Evolutionary conservation across 1,284 basidiomycete genomes (phyloP), one percentile per base, ranked within the genome.

Genomic region (Heterobasidion occidentale): DNA sequence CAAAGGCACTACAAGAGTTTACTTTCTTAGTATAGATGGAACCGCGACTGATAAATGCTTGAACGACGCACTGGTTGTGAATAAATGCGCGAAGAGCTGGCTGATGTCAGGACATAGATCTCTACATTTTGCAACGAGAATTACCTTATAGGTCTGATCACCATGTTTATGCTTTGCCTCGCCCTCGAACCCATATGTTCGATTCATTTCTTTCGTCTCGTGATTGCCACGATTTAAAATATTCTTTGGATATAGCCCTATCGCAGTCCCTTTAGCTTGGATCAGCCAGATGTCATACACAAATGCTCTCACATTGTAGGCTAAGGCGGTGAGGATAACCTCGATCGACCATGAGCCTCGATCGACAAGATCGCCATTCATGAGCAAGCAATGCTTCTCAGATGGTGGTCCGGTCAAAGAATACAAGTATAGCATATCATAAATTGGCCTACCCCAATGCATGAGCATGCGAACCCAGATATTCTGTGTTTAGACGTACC

Each of bases 321-420:
- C 93, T 67, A 99, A 92, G 2, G 95, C 86, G 9, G 91, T 90
- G 59, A 99, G 73, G 55, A 95, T 94, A 57, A 98, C 95, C 73
- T 99, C 97, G 58, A 98, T 90, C 9, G 92, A 93, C 95, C 95
- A 98, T 36, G 91, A 94, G 14, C 96, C 97, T 59, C 97, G 86
- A 71, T 99, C 97, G 46, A 99, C 97, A 58, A 97, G 87, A 76
- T 98, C 94, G 15, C 93, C 94, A 69, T 96, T 97, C 88, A 97
- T 96, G 46, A 96, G 75, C 51, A 97, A 72, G 64, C 87, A 88
- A 64, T 96, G 94, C 36, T 81, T 85, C 56, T 89, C 82, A 56
- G 77, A 86, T 14, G 94, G 94, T 55, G 84, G 78, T 20, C 92
- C 93, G 0, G 96, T 98, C 63, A 97, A 77, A 7, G 84, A 84